Percentiles rank a stretch among this genome's conserved stretches.
Conservation (phyloP, 805 yeast species). For the Yarrowia divulgata region DNA sequence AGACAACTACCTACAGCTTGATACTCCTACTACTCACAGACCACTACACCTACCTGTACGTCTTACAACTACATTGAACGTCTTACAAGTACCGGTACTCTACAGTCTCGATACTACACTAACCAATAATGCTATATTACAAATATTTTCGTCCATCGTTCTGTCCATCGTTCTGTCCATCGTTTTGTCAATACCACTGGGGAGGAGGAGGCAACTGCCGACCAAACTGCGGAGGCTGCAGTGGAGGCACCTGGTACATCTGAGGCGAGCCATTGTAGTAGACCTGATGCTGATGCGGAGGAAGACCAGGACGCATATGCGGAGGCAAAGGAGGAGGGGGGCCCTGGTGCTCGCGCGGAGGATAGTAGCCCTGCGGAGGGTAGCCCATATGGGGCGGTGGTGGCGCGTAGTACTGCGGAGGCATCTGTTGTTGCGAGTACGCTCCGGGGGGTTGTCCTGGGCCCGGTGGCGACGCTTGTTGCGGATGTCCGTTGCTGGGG, state of each 20-base stretch:
- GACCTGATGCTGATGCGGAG: conserved; percentile 23
- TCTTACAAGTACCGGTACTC: too few species aligned
- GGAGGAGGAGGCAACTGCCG: conserved; percentile 37
- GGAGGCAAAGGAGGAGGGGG: conserved; percentile 21
- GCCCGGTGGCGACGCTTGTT: conserved; percentile 3
- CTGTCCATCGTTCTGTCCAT: background rate
- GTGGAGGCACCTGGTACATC: conserved; percentile 32
- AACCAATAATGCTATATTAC: conserved; percentile 15
- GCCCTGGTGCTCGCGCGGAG: conserved; percentile 25
- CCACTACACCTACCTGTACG: too few species aligned
- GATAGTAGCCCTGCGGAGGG: conserved; percentile 33
- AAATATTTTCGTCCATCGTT: background rate
- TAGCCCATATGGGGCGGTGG: conserved; percentile 33
- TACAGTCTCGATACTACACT: too few species aligned
- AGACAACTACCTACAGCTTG: too few species aligned
- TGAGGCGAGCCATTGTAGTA: conserved; percentile 32
- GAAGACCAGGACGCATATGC: conserved; percentile 26
- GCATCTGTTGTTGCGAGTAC: conserved; percentile 18
- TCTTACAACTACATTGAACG: too few species aligned
- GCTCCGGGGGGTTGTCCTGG: conserved; percentile 19
- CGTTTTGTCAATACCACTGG: conserved; percentile 9
- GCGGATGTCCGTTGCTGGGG: conserved; percentile 17
- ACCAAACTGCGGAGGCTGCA: conserved; percentile 28
- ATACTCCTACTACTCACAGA: too few species aligned
- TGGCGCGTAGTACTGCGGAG: conserved; percentile 33